Base-by-base conservation (phyloP, 495 filamentous ascomycete genomes). In the Entonaema liquescens region DNA sequence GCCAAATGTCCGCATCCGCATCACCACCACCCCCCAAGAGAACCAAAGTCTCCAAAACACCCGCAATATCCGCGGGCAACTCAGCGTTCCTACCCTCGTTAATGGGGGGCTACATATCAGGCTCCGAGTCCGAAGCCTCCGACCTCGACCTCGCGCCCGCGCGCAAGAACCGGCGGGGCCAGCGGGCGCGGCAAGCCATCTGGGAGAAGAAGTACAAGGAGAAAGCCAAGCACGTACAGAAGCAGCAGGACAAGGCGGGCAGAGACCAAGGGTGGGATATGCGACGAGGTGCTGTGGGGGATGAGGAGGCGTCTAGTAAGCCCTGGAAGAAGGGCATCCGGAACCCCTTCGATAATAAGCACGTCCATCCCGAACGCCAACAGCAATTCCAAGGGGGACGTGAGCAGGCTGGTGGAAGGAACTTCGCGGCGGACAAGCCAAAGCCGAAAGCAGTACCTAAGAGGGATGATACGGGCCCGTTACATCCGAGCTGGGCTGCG, bases 401-500 rank as follows among this genome's bases (percentile, higher is more conserved):
- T 58, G 38, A 40, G 66, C 49, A 60, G 60, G 9, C 44, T 70
- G 71, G 47, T 64, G 74, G 31, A 59, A 71, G 59, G 53, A 71
- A 62, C 52, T 71, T 57, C 12, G 36, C 60, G 35, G 50, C 9
- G 17, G 65, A 71, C 31, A 63, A 26, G 31, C 74, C 70, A 19
- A 83, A 82, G 67, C 73, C 79, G 0, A 82, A 81, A 73, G 62
- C 62, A 1, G 19, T 52, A 7, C 70, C 68, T 2, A 87, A 85
- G 72, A 81, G 86, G 58, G 84, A 90, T 71, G 92, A 90, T 76
- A 83, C 76, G 1, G 88, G 88, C 0, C 74, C 89, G 6, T 77
- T 98, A 72, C 95, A 99, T 87, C 95, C 95, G 9, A 94, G 91
- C 59, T 99, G 95, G 95, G 91, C 93, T 79, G 95, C 95, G 6